These are phyloP conservation scores for Capsella bursapastoris DNA, from an alignment of 345 rosid genomes.

Conservation along the genomic window DNA sequence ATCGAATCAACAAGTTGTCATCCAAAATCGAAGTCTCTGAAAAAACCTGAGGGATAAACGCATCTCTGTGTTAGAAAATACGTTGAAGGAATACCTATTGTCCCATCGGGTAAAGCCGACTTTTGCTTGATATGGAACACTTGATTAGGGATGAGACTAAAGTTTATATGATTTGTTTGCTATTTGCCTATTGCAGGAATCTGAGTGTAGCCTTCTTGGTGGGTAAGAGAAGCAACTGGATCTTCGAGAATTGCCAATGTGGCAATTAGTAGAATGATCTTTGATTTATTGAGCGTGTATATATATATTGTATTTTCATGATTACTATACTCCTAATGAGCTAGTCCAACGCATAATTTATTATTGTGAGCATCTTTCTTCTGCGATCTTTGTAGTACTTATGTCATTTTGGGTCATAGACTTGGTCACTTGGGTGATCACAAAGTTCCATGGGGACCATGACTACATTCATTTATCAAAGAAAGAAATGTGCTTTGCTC, in stretches of 20 bases:
- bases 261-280: background rate
- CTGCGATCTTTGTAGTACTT: too few relatives aligned
- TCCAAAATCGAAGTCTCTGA: conserved; percentile 51
- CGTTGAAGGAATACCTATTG: conserved; percentile 4
- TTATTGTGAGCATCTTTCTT: too few relatives aligned
- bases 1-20: conserved; percentile 62
- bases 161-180: background rate
- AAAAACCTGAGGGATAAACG: conserved; percentile 34
- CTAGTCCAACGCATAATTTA: too few relatives aligned
- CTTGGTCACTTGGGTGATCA: too few relatives aligned
- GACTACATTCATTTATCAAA: background rate
- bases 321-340: too few relatives aligned
- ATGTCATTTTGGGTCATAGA: too few relatives aligned
- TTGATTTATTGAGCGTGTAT: too few relatives aligned
- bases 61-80: conserved; percentile 19
- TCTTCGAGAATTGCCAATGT: background rate
- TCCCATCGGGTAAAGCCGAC: background rate
- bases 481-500: background rate
- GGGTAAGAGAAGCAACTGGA: conserved; percentile 11
- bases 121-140: conserved; percentile 4
- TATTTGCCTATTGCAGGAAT: conserved; percentile 24
- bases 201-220: conserved; percentile 9
- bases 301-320: too few relatives aligned
- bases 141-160: background rate
- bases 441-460: background rate